These are phyloP conservation scores for Raddia distichophylla DNA, from an alignment of 176 grass and related monocot species.

Conservation along the genomic window DNA sequence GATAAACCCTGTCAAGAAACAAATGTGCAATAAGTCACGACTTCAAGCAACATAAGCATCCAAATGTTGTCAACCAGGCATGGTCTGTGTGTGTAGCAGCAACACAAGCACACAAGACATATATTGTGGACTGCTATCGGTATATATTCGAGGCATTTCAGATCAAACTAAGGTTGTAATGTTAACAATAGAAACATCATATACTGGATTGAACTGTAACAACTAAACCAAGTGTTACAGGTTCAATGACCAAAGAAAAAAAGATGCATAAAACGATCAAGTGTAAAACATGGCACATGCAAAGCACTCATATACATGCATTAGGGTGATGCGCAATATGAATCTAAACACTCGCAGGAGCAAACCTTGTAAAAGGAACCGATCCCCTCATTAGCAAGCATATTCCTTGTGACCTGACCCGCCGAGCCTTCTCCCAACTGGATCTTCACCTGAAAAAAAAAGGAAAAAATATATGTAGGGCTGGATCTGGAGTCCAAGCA, in stretches of 20 bases:
- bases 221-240: neutral
- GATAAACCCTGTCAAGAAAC: slow-evolving; percentile 74
- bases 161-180: neutral
- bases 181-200: neutral
- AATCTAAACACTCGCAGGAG: neutral
- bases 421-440: slow-evolving; percentile 96
- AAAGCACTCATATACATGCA: slow-evolving; percentile 15
- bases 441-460: slow-evolving; percentile 82
- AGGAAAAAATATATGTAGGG: slow-evolving; percentile 9
- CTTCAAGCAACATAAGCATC: slow-evolving; percentile 7
- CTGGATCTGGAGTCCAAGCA: neutral
- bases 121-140: neutral
- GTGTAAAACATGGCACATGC: neutral
- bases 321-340: neutral
- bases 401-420: slow-evolving; percentile 68
- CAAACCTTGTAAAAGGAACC: slow-evolving; percentile 84
- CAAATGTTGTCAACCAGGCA: neutral
- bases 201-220: neutral
- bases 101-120: neutral
- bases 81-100: neutral
- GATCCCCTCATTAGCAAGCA: slow-evolving; percentile 84
- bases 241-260: neutral
- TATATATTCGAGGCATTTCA: neutral
- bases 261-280: neutral
- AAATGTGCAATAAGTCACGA: slow-evolving; percentile 9